Evolutionary conservation across 495 filamentous ascomycete species (phyloP).

Genomic region (Penicillium macrosclerotiorum): DNA sequence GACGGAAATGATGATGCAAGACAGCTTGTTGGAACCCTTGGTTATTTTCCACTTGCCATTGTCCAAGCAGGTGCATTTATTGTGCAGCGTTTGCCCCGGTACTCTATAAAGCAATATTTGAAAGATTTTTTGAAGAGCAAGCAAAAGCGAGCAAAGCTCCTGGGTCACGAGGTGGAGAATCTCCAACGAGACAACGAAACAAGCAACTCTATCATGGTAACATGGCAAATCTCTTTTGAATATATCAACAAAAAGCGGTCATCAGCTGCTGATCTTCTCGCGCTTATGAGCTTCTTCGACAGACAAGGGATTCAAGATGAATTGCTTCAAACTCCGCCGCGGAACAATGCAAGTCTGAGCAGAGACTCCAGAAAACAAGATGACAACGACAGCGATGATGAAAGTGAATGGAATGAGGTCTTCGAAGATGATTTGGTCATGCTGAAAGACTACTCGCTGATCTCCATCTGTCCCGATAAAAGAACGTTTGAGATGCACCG

Average conservation of each 20-base stretch:
- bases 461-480: neutral
- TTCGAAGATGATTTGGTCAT: neutral
- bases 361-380: neutral
- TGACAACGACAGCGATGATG: neutral
- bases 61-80: neutral
- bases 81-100: neutral
- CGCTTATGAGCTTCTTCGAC: slow-evolving; percentile 2
- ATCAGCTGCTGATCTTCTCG: neutral
- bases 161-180: neutral
- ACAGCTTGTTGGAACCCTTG: neutral
- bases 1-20: neutral
- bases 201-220: neutral
- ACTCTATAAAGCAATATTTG: neutral
- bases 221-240: neutral
- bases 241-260: neutral
- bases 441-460: neutral
- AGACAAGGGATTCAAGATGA: neutral
- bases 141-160: too few relatives aligned
- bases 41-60: neutral
- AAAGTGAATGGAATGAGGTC: neutral
- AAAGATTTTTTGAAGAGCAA: neutral
- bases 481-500: neutral
- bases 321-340: neutral
- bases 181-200: neutral
- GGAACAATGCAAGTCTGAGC: neutral